Evolutionary conservation across 345 rosid species (phyloP).

Genomic region (Nasturtium officinale): DNA sequence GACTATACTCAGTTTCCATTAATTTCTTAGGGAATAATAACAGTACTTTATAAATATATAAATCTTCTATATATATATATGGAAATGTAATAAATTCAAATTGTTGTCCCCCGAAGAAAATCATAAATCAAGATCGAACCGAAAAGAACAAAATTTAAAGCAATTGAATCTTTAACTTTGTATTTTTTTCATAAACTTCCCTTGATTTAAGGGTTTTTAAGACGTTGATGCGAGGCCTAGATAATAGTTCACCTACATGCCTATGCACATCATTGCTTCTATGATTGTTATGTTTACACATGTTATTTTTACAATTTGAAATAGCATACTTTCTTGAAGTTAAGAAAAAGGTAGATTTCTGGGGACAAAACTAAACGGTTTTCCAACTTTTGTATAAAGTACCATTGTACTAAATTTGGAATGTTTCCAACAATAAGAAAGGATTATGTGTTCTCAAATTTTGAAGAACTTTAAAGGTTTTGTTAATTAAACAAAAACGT

Average conservation of each 20-base stretch:
- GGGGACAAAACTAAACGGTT: constrained; percentile 4
- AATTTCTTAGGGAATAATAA: neutral
- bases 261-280: constrained; percentile 8
- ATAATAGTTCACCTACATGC: constrained; percentile 21
- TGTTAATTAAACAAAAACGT: neutral
- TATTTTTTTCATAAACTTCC: neutral
- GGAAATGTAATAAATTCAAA: neutral
- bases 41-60: neutral
- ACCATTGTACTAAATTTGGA: constrained; percentile 4
- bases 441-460: neutral
- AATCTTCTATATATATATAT: neutral
- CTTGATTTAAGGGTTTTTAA: constrained; percentile 33
- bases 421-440: constrained; percentile 9
- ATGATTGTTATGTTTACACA: constrained; percentile 7
- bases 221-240: constrained; percentile 8
- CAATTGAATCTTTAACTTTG: constrained; percentile 32
- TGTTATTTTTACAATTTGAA: neutral
- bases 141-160: constrained; percentile 22
- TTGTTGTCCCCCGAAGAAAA: neutral
- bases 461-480: neutral
- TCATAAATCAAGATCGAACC: neutral
- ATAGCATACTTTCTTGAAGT: too few species aligned
- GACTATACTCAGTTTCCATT: neutral
- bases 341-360: neutral
- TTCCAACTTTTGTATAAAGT: neutral